phyloP scores from a whole-genome alignment of 140 eudicot species.

The Flaveria floridana region DNA sequence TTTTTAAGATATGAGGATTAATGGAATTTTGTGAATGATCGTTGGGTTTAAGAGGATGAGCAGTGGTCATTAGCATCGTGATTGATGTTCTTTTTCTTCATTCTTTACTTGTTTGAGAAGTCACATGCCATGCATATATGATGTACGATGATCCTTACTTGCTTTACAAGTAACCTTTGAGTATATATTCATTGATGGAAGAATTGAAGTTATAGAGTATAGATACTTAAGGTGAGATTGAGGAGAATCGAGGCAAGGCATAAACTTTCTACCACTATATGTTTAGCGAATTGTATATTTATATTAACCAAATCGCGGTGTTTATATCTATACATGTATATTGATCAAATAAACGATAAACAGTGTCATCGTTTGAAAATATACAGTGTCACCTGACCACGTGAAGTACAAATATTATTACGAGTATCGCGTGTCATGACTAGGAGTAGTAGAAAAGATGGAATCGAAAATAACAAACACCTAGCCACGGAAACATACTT shows the following conservation, averaged over 20 bases:
- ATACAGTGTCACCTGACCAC: background rate
- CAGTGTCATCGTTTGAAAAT: background rate
- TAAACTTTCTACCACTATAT: constrained; percentile 26
- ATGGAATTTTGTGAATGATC: constrained; percentile 3
- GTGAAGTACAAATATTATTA: no score
- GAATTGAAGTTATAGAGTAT: no score
- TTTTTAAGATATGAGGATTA: constrained; percentile 13
- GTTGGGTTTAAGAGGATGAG: constrained; percentile 29
- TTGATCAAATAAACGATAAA: background rate
- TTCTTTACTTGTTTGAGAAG: constrained; percentile 43
- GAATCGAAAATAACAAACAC: no score
- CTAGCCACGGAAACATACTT: no score
- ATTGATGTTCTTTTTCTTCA: constrained; percentile 26
- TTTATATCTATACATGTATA: no score
- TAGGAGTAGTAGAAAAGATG: no score
- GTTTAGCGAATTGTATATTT: background rate
- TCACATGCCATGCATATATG: constrained; percentile 30
- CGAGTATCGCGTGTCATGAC: no score
- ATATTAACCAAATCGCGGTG: background rate
- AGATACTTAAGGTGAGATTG: background rate
- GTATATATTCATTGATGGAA: background rate
- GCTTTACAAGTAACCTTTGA: constrained; percentile 28
- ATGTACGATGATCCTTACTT: constrained; percentile 29
- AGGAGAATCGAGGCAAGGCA: constrained; percentile 37
- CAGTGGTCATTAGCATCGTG: constrained; percentile 10